phyloP scores from a whole-genome alignment of 495 filamentous ascomycete species.

The Hypoxylon subgilvum region DNA sequence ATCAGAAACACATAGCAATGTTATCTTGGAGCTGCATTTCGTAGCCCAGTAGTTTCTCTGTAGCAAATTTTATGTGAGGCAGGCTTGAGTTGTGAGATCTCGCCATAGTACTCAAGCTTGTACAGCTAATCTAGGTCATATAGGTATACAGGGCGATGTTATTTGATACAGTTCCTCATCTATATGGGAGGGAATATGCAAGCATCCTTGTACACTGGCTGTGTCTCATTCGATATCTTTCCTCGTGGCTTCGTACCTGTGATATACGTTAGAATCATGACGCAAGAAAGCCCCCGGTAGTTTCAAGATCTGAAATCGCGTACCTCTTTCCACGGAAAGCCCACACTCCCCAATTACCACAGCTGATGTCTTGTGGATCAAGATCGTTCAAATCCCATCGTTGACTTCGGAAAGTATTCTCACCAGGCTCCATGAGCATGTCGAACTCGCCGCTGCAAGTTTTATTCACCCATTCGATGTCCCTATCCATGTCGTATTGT shows the following conservation, averaged over 20 bases:
- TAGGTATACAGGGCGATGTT: too few species aligned
- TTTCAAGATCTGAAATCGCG: slow-evolving; percentile 43
- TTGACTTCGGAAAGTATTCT: slow-evolving; percentile 92
- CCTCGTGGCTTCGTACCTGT: slow-evolving; percentile 67
- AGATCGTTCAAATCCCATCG: slow-evolving; percentile 97
- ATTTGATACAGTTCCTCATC: slow-evolving; percentile 9
- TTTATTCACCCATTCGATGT: slow-evolving; percentile 85
- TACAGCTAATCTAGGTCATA: too few species aligned
- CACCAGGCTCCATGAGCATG: slow-evolving; percentile 85
- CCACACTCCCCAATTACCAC: slow-evolving; percentile 97
- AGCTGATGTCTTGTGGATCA: slow-evolving; percentile 92
- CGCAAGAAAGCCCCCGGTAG: neutral
- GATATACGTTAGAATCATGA: slow-evolving; percentile 40
- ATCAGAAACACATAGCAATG: neutral
- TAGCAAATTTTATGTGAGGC: slow-evolving; percentile 4
- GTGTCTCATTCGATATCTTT: slow-evolving; percentile 48
- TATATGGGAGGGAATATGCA: slow-evolving; percentile 8
- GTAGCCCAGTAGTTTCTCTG: neutral
- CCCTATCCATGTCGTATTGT: slow-evolving; percentile 88
- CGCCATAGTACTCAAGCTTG: neutral
- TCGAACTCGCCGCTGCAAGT: slow-evolving; percentile 88
- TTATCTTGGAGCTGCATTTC: neutral
- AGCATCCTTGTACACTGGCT: neutral
- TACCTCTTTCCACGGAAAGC: slow-evolving; percentile 97
- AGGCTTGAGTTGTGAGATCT: neutral